Evolutionary conservation across 257 asterid species (phyloP), one percentile per base, ranked within the genome.

Genomic region (Linderniella brevidens): DNA sequence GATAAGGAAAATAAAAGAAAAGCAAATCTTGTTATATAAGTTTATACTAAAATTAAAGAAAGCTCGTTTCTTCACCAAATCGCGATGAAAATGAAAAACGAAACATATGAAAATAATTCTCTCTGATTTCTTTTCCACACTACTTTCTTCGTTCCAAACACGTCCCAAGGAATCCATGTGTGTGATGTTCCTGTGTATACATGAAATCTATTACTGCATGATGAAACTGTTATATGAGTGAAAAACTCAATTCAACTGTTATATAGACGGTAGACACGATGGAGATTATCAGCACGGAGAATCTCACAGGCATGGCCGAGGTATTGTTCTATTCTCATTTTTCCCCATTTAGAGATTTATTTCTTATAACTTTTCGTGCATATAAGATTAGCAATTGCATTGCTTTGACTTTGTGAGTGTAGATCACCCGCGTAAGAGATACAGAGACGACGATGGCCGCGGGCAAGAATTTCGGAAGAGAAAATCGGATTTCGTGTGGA

Each of bases 211-310:
- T 8, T 13, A 43, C 3, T 10, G 15, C 15, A 39, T 11, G 13
- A 10, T 39, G 4, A 39, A 37, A 10, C 15, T 39, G 43, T 39
- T 39, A 13, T 37, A 37, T 10, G 48, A 8, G 17, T 9, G 17
- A 43, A 18, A 8, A 43, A 8, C 3, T 3, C 18, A 43, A 11
- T 15, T 4, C 4, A 9, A 3, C 9, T 43, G n/a, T 1, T 3
- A 18, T 65, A 58, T 54, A 88, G 98, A 80, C 67, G 90, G 94
- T 38, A 69, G 92, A 41, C 93, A 74, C 13, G 79, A 77, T 19
- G 93, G 88, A 57, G 68, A 70, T 66, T 81, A 71, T 48, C 81
- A 87, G 41, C 73, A 68, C 35, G 95, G 98, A 38, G 86, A 86
- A 54, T 68, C 92, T 60, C 35, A 70, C 50, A 80, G 90, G 16